Evolutionary conservation across 306 rosid species (phyloP), one percentile per base, ranked within the genome.

Genomic region (Ochetophila trinervis): DNA sequence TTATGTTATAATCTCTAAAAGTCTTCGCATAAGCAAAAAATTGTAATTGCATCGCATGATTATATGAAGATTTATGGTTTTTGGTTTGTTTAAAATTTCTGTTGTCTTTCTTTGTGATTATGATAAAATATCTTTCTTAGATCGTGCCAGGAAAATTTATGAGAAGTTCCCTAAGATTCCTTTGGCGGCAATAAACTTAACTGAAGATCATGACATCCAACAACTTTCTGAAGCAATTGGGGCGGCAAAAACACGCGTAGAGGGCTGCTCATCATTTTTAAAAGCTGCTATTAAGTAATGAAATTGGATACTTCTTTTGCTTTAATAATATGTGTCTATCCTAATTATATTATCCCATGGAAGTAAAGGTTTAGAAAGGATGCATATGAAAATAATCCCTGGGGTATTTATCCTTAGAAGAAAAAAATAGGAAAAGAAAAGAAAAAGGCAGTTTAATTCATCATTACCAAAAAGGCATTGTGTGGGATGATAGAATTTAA

Each of bases 211-310:
- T 66, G 96, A 90, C 67, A 71, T 88, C 82, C 85, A 94, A 62
- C 76, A 77, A 73, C 82, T 90, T 61, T 86, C 99, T 51, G 99
- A 94, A 77, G 91, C 82, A 30, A 77, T 94, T 71, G 95, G 88
- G 68, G 76, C 83, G 16, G 97, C 99, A 57, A 90, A 84, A 78
- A 86, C 74, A 37, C 88, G 96, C 72, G 96, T 86, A 15, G 99
- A 93, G 49, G 88, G 97, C 57, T 94, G 99, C 76, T 86, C 91
- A 18, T 87, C 97, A 13, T 94, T 94, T 79, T 73, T 94, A 68
- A 94, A 86, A 78, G 95, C 96, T 78, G 97, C 99, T 66, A 73
- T 94, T 32, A 88, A 61, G 99, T 94, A 81, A 79, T 86, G 14
- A 56, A 56, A 68, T 66, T 17, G 30, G 1, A 2, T 49, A 35